Evolutionary conservation across 2,329 filamentous ascomycete species (phyloP).

Genomic region (Xylariomycetidae sp.): DNA sequence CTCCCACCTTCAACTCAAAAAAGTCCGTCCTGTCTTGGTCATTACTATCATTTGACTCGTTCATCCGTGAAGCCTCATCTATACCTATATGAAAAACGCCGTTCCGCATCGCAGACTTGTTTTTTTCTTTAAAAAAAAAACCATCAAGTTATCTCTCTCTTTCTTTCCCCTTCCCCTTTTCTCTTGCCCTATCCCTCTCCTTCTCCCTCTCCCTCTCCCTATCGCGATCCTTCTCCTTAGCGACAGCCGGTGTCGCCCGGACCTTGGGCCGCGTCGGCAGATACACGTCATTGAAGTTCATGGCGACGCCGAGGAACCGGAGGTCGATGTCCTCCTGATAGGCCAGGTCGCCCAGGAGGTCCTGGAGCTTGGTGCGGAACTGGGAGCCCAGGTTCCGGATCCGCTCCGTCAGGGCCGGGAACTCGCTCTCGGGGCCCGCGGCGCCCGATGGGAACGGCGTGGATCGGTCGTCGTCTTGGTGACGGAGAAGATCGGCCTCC

Average conservation of each 20-base stretch:
- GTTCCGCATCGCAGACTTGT: too few species aligned
- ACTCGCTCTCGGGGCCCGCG: slow-evolving; percentile 59
- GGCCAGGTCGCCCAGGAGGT: slow-evolving; percentile 82
- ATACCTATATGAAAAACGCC: too few species aligned
- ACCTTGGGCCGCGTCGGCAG: slow-evolving; percentile 66
- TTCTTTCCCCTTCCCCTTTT: slow-evolving; percentile 1
- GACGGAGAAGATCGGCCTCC: slow-evolving; percentile 72
- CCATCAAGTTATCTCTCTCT: too few species aligned
- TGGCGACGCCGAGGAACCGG: slow-evolving; percentile 90
- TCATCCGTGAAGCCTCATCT: too few species aligned
- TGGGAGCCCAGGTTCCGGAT: slow-evolving; percentile 67
- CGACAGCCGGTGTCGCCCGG: slow-evolving; percentile 32
- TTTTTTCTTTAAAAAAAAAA: too few species aligned
- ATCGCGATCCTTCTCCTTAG: too few species aligned
- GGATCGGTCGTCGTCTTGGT: slow-evolving; percentile 28
- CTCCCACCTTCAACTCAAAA: too few species aligned
- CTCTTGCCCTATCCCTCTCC: slow-evolving; percentile 3
- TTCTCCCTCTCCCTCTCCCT: slow-evolving; percentile 9
- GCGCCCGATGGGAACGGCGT: slow-evolving; percentile 37
- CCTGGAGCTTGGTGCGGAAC: slow-evolving; percentile 73
- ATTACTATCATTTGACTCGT: too few species aligned
- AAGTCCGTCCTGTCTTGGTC: too few species aligned
- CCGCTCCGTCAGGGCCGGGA: slow-evolving; percentile 71
- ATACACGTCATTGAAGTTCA: slow-evolving; percentile 99
- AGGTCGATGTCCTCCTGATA: slow-evolving; percentile 95